Evolutionary conservation across 345 rosid species (phyloP).

Genomic region (Cardamine occulta): DNA sequence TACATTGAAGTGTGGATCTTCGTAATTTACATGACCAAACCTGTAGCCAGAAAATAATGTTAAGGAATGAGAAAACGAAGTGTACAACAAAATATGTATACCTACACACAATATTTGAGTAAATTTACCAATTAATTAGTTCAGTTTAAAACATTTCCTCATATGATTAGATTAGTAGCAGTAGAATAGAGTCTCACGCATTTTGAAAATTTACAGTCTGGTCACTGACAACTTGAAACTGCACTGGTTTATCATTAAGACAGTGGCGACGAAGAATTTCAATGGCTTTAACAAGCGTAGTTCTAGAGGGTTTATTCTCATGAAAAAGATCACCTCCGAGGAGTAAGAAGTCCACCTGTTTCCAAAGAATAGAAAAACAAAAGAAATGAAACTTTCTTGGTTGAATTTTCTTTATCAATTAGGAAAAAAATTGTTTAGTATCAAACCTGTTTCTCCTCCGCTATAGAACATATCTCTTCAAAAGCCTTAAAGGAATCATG

Average conservation of each 20-base stretch:
- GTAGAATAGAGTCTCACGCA: slow-evolving; percentile 52
- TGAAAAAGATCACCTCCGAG: slow-evolving; percentile 99
- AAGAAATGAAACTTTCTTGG: background rate
- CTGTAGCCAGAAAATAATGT: slow-evolving; percentile 49
- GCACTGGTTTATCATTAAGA: slow-evolving; percentile 86
- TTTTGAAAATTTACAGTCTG: slow-evolving; percentile 92
- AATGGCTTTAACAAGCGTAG: slow-evolving; percentile 89
- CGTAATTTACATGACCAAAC: slow-evolving; percentile 98
- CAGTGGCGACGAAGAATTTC: slow-evolving; percentile 97
- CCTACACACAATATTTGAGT: slow-evolving; percentile 10
- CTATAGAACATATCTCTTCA: slow-evolving; percentile 94
- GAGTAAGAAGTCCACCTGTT: slow-evolving; percentile 88
- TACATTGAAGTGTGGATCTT: slow-evolving; percentile 97
- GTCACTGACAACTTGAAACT: slow-evolving; percentile 98
- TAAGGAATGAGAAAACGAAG: slow-evolving; percentile 16
- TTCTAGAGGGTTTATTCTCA: slow-evolving; percentile 97
- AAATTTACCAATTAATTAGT: slow-evolving; percentile 2
- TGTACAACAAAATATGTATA: slow-evolving; percentile 6
- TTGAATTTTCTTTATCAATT: background rate
- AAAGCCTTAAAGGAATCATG: slow-evolving; percentile 96
- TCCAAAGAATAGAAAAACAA: slow-evolving; percentile 3
- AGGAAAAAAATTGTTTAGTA: background rate
- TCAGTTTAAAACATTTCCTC: slow-evolving; percentile 8
- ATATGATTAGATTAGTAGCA: slow-evolving; percentile 18
- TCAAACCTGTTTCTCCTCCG: slow-evolving; percentile 77